phyloP scores from a whole-genome alignment of 164 flowering plant species.

The Houttuynia cordata region DNA sequence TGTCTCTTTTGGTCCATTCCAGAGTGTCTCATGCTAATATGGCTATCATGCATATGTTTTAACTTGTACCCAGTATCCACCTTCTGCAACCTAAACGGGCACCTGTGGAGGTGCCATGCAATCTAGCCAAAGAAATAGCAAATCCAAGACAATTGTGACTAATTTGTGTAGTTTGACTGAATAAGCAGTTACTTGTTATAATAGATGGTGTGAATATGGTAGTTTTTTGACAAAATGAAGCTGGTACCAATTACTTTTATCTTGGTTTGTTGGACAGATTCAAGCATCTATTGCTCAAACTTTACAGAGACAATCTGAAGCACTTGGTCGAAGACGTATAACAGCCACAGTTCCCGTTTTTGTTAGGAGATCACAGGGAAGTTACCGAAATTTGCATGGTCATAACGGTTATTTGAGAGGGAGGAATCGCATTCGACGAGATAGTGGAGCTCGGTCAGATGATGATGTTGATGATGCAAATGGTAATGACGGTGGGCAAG shows the following conservation, averaged over 20 bases:
- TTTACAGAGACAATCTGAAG: slow-evolving; percentile 64
- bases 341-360: slow-evolving; percentile 36
- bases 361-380: slow-evolving; percentile 31
- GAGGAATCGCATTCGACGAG: slow-evolving; percentile 29
- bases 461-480: slow-evolving; percentile 52
- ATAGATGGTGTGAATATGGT: not conserved
- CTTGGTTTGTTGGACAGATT: slow-evolving; percentile 35
- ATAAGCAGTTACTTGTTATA: not conserved
- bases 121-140: not conserved
- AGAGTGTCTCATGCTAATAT: too few relatives aligned
- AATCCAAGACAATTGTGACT: not conserved
- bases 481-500: slow-evolving; percentile 46
- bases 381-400: slow-evolving; percentile 13
- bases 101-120: not conserved
- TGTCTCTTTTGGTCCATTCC: too few relatives aligned
- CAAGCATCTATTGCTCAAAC: slow-evolving; percentile 89
- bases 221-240: not conserved
- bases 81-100: not conserved
- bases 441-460: slow-evolving; percentile 45
- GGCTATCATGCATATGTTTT: not conserved
- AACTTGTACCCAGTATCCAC: not conserved
- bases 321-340: slow-evolving; percentile 45
- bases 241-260: not conserved
- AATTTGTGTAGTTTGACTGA: not conserved
- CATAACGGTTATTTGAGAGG: slow-evolving; percentile 20